Evolutionary conservation across 306 rosid species (phyloP).

Genomic region (Cicer arietinum): DNA sequence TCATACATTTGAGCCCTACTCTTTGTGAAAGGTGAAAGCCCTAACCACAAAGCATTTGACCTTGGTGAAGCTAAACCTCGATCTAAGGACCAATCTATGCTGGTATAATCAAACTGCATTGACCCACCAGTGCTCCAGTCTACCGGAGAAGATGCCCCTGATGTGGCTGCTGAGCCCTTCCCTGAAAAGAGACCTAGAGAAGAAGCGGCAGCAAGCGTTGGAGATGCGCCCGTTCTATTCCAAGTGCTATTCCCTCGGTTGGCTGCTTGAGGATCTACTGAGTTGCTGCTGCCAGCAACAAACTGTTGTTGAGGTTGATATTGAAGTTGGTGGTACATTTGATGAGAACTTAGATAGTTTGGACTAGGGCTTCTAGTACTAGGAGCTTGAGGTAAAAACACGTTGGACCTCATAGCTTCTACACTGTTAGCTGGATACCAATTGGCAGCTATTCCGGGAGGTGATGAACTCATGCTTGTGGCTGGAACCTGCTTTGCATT

Average conservation of each 20-base stretch:
- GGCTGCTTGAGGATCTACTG: slow-evolving; percentile 63
- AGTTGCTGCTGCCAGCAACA: slow-evolving; percentile 58
- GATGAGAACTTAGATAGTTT: slow-evolving; percentile 64
- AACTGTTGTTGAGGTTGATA: slow-evolving; percentile 71
- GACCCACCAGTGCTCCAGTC: slow-evolving; percentile 92
- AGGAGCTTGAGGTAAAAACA: slow-evolving; percentile 69
- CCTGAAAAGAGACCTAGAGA: slow-evolving; percentile 96
- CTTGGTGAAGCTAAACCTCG: slow-evolving; percentile 60
- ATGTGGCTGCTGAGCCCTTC: slow-evolving; percentile 70
- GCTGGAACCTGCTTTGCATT: slow-evolving; percentile 68
- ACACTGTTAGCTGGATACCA: slow-evolving; percentile 72
- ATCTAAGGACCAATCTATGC: slow-evolving; percentile 93
- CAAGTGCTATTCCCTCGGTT: slow-evolving; percentile 65
- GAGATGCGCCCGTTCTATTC: slow-evolving; percentile 71
- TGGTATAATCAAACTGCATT: slow-evolving; percentile 71
- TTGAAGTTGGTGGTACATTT: slow-evolving; percentile 80
- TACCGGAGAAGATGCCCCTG: slow-evolving; percentile 79
- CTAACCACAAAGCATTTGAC: slow-evolving; percentile 71
- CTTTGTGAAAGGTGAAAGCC: slow-evolving; percentile 69
- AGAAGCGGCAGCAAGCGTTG: slow-evolving; percentile 80
- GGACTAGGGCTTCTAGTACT: slow-evolving; percentile 63
- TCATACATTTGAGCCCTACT: slow-evolving; percentile 58
- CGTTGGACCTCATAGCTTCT: slow-evolving; percentile 66
- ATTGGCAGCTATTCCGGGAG: slow-evolving; percentile 64
- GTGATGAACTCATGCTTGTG: slow-evolving; percentile 76